Conservation (phyloP, 2,329 filamentous ascomycete species). For the Penicillium paneum region DNA sequence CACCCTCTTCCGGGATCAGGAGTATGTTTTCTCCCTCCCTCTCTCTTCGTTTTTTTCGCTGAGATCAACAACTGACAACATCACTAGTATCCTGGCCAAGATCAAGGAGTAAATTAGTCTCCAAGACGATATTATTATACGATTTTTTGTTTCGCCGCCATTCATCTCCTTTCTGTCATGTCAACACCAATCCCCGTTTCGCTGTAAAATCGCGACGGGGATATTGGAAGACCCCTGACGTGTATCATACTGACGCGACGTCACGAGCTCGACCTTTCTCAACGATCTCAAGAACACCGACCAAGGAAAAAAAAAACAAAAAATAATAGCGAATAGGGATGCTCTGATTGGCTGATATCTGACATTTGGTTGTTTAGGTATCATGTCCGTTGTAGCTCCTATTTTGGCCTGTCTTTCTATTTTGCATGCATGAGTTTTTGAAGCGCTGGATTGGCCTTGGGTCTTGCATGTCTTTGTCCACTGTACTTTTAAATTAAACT, state of each 20-base stretch:
- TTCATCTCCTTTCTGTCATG: constrained; percentile 10
- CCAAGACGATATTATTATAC: constrained; percentile 9
- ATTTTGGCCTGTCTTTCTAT: constrained; percentile 7
- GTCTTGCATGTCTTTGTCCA: constrained; percentile 33
- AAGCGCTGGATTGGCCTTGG: constrained; percentile 30
- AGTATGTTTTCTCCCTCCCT: constrained; percentile 62
- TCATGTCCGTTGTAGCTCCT: neutral
- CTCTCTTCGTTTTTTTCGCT: neutral
- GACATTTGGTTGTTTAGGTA: constrained; percentile 3
- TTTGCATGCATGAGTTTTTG: constrained; percentile 29
- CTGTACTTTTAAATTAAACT: constrained; percentile 34
- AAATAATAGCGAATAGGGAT: constrained; percentile 10
- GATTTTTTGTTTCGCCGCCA: constrained; percentile 16
- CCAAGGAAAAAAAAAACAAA: constrained; percentile 20
- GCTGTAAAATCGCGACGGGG: constrained; percentile 17
- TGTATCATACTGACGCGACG: constrained; percentile 36
- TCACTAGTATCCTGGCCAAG: constrained; percentile 84
- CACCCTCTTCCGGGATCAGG: constrained; percentile 92
- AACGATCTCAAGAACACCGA: constrained; percentile 23
- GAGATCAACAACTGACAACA: neutral
- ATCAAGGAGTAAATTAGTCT: constrained; percentile 78
- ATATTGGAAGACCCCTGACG: constrained; percentile 12
- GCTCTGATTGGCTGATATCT: neutral
- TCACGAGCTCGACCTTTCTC: constrained; percentile 27
- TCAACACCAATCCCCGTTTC: constrained; percentile 1